Evolutionary conservation across 352 stramenopile genomes (phyloP), one percentile per base, ranked within the genome.

Genomic region (Globisporangium iwayamae): DNA sequence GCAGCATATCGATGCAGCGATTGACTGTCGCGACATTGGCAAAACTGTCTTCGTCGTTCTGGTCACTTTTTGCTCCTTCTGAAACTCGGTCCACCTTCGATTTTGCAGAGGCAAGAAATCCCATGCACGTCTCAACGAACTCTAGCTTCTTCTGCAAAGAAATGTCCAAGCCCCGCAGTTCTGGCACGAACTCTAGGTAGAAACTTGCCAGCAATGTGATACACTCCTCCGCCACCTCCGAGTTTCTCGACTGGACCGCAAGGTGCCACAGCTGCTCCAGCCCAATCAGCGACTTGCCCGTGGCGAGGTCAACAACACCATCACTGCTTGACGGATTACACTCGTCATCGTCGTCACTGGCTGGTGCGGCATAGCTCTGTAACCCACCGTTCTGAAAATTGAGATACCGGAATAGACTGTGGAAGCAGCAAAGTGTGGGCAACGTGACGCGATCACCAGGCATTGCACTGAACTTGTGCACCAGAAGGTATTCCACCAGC

Each of bases 51-150:
- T 51, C 18, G 18, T 41, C 22, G 4, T 18, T 39, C 3, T 16
- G 28, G 8, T 13, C 30, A 25, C 3, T 1, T 2, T 46, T 13
- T 13, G 22, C 52, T 55, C 11, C 18, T 22, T 48, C 18, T 25
- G 16, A 25, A 38, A n/a, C 38, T 3, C 47, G 46, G 47, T 56
- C 66, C 11, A 67, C 63, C n/a, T 61, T 47, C 2, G 22, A 38
- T 18, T 82, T 89, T 4, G 75, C 76, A 30, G 52, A 41, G 2
- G 56, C 50, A 3, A 90, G 67, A 8, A 79, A 74, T 1, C 63
- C 52, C 63, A 90, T 87, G 38, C 81, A 91, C n/a, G 70, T 84
- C 5, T 84, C 81, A 6, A 90, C 61, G 54, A 90, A 90, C 18
- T 62, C 63, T 22, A 73, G 68, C 52, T 89, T 85, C 32, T 48